A percentile compares a stretch with the other conserved stretches of the same genome.
phyloP scores from a whole-genome alignment of 164 flowering plant species.

The Aristolochia californica region DNA sequence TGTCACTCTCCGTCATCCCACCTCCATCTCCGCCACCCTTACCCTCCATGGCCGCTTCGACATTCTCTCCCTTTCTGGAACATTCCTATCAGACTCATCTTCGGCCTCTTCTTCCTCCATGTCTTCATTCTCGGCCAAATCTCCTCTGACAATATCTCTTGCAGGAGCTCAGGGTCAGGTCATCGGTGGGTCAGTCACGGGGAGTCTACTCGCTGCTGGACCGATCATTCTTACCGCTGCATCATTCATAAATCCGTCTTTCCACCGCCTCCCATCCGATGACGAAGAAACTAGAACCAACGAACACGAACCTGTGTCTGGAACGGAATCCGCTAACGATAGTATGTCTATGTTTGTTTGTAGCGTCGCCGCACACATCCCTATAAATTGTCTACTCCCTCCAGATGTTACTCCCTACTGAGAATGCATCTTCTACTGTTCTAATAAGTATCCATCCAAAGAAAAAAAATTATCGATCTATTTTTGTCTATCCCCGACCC shows the following conservation, averaged over 20 bases:
- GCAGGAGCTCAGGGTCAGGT: conserved; percentile 39
- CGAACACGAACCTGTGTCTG: background rate
- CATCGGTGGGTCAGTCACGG: conserved; percentile 33
- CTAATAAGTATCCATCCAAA: no score
- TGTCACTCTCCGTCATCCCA: conserved; percentile 41
- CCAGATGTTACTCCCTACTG: no score
- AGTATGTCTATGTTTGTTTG: no score
- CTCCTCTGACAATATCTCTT: conserved; percentile 24
- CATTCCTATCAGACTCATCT: conserved; percentile 7
- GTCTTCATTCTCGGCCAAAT: conserved; percentile 2
- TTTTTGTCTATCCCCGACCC: no score
- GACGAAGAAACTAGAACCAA: conserved; percentile 5
- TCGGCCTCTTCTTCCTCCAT: background rate
- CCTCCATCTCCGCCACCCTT: conserved; percentile 26
- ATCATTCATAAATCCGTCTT: conserved; percentile 17
- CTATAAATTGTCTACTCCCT: conserved; percentile 5
- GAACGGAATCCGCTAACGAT: conserved; percentile 1
- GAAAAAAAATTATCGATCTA: no score
- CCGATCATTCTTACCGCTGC: conserved; percentile 26
- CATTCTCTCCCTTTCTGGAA: conserved; percentile 40
- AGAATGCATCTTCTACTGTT: no score
- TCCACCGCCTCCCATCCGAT: conserved; percentile 16
- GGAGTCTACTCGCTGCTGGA: conserved; percentile 22
- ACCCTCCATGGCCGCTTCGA: conserved; percentile 45
- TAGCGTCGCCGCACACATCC: conserved; percentile 5